Conservation (phyloP, 1,284 basidiomycete genomes). For the Microbotryomycetes sp. region DNA sequence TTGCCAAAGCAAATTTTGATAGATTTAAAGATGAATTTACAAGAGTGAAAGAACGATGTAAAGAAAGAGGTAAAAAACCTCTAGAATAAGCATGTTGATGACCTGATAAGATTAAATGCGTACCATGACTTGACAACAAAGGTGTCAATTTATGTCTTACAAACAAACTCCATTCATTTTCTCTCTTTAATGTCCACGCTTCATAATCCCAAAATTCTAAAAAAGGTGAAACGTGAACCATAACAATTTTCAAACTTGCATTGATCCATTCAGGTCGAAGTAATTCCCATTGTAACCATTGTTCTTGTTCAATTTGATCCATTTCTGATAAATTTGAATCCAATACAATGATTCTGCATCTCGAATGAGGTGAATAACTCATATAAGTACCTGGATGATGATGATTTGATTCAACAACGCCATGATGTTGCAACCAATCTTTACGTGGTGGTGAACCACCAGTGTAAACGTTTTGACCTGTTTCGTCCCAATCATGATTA, state of each 20-base stretch:
- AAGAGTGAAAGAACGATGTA: constrained; percentile 16
- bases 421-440: constrained; percentile 2
- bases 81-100: constrained; percentile 36
- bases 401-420: neutral
- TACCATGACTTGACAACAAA: constrained; percentile 15
- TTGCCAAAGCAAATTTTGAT: constrained; percentile 4
- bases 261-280: constrained; percentile 24
- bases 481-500: constrained; percentile 35
- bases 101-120: constrained; percentile 32
- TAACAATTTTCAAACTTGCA: constrained; percentile 30
- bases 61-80: constrained; percentile 28
- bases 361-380: constrained; percentile 29
- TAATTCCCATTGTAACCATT: constrained; percentile 35
- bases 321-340: constrained; percentile 32
- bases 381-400: constrained; percentile 27
- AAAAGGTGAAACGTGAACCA: constrained; percentile 37
- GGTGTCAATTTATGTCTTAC: constrained; percentile 30
- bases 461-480: constrained; percentile 30
- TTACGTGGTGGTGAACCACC: constrained; percentile 23
- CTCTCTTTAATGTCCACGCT: constrained; percentile 31
- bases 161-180: constrained; percentile 32
- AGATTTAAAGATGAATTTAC: constrained; percentile 6
- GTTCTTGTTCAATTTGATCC: constrained; percentile 33
- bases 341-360: constrained; percentile 32
- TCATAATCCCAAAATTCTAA: constrained; percentile 33